These are phyloP conservation scores for Fusarium mundagurra DNA, from an alignment of 2,329 filamentous ascomycete genomes.

Conservation along the genomic window DNA sequence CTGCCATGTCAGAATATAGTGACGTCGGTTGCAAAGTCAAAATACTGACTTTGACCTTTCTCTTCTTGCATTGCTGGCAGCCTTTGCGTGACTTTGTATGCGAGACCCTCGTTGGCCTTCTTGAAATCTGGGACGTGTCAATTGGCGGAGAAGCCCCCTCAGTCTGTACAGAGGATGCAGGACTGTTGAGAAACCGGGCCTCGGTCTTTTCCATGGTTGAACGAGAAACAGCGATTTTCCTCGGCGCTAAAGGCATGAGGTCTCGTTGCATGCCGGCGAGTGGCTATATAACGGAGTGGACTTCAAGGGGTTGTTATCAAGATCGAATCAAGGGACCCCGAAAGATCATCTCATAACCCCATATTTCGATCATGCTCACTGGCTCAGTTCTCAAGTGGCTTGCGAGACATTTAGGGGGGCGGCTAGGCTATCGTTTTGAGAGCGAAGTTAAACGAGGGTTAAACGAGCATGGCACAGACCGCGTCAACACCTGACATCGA, in stretches of 20 bases:
- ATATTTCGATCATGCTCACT: background rate
- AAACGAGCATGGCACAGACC: background rate
- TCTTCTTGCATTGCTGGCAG: background rate
- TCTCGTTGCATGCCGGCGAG: background rate
- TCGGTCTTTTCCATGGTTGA: background rate
- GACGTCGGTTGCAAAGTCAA: too few relatives aligned
- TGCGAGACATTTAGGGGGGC: background rate
- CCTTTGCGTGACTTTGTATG: background rate
- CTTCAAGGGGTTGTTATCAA: background rate
- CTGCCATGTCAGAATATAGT: background rate
- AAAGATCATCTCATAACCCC: background rate
- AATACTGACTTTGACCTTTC: background rate
- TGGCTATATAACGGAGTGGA: background rate
- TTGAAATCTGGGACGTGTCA: background rate
- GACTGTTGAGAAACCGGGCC: background rate
- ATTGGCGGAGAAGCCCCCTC: background rate
- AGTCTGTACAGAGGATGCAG: background rate
- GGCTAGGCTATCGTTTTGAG: accelerated
- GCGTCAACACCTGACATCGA: background rate
- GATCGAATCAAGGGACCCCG: background rate
- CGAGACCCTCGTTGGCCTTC: background rate
- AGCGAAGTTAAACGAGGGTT: constrained; percentile 8
- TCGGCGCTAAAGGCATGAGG: background rate
- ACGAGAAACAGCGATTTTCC: accelerated
- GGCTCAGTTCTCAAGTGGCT: background rate